Evolutionary conservation across 176 grass and related monocot species (phyloP).

Genomic region (Juncus inflexus): DNA sequence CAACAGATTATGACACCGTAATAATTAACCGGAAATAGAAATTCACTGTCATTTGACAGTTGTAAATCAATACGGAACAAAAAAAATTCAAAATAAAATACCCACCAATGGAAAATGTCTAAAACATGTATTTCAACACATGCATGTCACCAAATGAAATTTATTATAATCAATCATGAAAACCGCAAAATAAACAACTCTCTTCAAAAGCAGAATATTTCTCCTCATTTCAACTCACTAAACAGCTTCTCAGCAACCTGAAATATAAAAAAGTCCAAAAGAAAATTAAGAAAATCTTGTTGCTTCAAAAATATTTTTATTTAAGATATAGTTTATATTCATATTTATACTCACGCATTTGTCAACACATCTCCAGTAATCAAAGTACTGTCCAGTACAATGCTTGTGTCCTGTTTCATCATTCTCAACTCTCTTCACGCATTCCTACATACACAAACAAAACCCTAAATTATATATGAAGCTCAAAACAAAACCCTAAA

Average conservation of each 20-base stretch:
- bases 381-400: slow-evolving; percentile 91
- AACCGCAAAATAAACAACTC: slow-evolving; percentile 22
- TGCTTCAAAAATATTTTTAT: not conserved
- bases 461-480: slow-evolving; percentile 24
- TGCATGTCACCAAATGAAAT: not conserved
- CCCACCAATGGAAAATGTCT: no score
- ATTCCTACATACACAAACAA: slow-evolving; percentile 55
- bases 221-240: slow-evolving; percentile 56
- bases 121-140: no score
- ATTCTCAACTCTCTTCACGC: slow-evolving; percentile 57
- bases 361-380: slow-evolving; percentile 89
- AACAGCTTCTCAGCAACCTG: slow-evolving; percentile 90
- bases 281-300: slow-evolving; percentile 3
- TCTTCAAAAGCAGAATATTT: slow-evolving; percentile 22
- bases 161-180: slow-evolving; percentile 20
- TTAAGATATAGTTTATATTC: no score
- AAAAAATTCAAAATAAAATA: no score
- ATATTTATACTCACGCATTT: slow-evolving; percentile 49
- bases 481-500: slow-evolving; percentile 4
- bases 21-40: no score
- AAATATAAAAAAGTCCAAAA: slow-evolving; percentile 23
- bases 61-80: no score
- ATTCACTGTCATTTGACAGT: no score
- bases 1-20: no score
- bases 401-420: slow-evolving; percentile 84